Conservation (phyloP, 371 early-diverging fungal genomes). For the Massospora cicadina region DNA sequence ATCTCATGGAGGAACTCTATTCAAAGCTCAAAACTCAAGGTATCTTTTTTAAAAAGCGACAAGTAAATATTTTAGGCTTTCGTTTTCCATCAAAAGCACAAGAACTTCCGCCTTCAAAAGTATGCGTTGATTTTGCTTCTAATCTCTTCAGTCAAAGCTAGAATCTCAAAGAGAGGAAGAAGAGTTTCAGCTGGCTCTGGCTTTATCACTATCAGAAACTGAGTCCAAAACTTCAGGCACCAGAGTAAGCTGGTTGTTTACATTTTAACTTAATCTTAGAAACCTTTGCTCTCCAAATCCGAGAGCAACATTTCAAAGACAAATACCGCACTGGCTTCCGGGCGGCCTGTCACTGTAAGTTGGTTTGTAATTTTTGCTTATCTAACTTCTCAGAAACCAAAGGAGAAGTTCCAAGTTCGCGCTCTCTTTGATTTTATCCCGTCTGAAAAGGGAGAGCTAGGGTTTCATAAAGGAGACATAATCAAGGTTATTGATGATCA, state of each 20-base stretch:
- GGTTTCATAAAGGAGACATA: conserved; percentile 57
- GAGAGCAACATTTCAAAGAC: background rate
- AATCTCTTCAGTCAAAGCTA: conserved; percentile 1
- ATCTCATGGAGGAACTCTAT: conserved; percentile 75
- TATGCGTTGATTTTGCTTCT: conserved; percentile 31
- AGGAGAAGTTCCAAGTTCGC: conserved; percentile 28
- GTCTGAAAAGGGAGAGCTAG: conserved; percentile 64
- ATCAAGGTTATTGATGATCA: conserved; percentile 65
- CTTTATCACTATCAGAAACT: conserved; percentile 64
- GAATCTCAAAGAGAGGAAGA: conserved; percentile 50
- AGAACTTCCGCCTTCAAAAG: conserved; percentile 30
- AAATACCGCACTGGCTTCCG: background rate
- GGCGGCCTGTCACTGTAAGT: background rate
- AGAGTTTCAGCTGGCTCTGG: conserved; percentile 76
- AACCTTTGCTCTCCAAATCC: background rate
- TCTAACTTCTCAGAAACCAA: conserved; percentile 18
- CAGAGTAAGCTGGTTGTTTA: background rate
- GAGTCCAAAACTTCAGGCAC: conserved; percentile 28
- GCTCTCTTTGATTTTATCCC: conserved; percentile 75
- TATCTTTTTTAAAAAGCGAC: too few relatives aligned
- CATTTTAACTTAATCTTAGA: background rate
- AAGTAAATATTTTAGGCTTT: too few relatives aligned
- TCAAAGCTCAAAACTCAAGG: conserved; percentile 38
- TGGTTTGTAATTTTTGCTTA: background rate
- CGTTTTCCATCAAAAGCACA: conserved; percentile 69